These are phyloP conservation scores for Boletellus deceptivus DNA, from an alignment of 1,284 basidiomycete genomes.

Conservation along the genomic window DNA sequence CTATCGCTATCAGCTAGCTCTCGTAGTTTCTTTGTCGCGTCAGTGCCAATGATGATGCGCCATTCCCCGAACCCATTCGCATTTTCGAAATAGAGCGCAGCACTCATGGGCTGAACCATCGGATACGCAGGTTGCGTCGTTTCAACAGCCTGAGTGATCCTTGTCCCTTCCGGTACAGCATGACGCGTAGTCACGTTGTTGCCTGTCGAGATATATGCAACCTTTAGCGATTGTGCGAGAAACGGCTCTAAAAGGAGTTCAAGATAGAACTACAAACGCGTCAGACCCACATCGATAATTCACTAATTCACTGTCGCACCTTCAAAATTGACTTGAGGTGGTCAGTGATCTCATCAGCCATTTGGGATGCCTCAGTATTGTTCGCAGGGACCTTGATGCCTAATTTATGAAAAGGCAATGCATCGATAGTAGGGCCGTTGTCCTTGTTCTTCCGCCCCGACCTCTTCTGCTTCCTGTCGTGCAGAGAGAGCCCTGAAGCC, in stretches of 20 bases:
- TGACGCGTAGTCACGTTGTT: background rate
- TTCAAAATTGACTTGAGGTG: slow-evolving; percentile 28
- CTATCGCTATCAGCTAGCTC: background rate
- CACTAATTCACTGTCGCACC: slow-evolving; percentile 18
- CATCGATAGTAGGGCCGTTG: slow-evolving; percentile 18
- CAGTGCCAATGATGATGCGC: background rate
- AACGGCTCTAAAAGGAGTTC: slow-evolving; percentile 16
- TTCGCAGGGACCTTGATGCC: slow-evolving; percentile 26
- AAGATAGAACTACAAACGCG: slow-evolving; percentile 23
- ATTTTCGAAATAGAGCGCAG: background rate
- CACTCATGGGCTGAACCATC: background rate
- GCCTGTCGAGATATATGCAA: background rate
- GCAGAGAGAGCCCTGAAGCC: background rate
- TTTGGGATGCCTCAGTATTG: slow-evolving; percentile 17
- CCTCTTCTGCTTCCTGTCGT: slow-evolving; percentile 21
- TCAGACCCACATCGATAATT: background rate
- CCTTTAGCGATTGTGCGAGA: slow-evolving; percentile 13
- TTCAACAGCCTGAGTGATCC: background rate
- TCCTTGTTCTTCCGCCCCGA: slow-evolving; percentile 12
- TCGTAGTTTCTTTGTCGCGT: background rate
- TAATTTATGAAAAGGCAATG: slow-evolving; percentile 27
- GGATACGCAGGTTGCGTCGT: background rate
- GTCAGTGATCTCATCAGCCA: slow-evolving; percentile 20
- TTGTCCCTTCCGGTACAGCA: background rate
- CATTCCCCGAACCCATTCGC: background rate